A percentile compares a stretch with the other conserved stretches of the same genome.
phyloP scores from a whole-genome alignment of 495 filamentous ascomycete genomes.

The Evernia prunastri region DNA sequence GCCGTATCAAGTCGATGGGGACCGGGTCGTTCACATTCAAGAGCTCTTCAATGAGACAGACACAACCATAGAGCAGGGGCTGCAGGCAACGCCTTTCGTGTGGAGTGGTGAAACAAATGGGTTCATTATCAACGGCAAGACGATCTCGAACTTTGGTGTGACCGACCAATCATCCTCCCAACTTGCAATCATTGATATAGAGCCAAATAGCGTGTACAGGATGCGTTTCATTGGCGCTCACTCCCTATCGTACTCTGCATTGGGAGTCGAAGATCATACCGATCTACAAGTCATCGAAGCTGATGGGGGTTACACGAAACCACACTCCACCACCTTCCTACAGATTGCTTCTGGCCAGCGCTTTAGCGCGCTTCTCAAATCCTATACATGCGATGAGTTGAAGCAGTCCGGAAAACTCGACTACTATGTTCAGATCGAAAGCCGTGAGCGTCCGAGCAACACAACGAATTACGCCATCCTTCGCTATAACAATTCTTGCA shows the following conservation, averaged over 20 bases:
- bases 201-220: constrained; percentile 3
- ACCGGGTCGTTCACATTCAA: neutral
- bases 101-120: constrained; percentile 2
- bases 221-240: neutral
- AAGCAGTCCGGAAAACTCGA: constrained; percentile 2
- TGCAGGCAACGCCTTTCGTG: neutral
- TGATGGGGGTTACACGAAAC: neutral
- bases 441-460: neutral
- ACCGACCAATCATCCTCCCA: neutral
- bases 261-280: neutral
- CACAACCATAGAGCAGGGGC: constrained; percentile 1
- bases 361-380: constrained; percentile 1
- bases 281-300: constrained; percentile 4
- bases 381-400: neutral
- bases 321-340: neutral
- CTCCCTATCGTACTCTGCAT: neutral
- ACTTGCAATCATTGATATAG: neutral
- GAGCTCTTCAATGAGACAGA: constrained; percentile 2
- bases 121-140: neutral
- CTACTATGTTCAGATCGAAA: constrained; percentile 2
- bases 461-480: constrained; percentile 7
- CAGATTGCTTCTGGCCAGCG: constrained; percentile 2
- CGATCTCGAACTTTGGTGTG: constrained; percentile 4
- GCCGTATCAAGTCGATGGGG: neutral
- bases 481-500: constrained; percentile 1